A percentile compares a stretch with the other conserved stretches of the same genome.
Conservation (phyloP, 345 rosid genomes). For the Eucalyptus polyanthemos region DNA sequence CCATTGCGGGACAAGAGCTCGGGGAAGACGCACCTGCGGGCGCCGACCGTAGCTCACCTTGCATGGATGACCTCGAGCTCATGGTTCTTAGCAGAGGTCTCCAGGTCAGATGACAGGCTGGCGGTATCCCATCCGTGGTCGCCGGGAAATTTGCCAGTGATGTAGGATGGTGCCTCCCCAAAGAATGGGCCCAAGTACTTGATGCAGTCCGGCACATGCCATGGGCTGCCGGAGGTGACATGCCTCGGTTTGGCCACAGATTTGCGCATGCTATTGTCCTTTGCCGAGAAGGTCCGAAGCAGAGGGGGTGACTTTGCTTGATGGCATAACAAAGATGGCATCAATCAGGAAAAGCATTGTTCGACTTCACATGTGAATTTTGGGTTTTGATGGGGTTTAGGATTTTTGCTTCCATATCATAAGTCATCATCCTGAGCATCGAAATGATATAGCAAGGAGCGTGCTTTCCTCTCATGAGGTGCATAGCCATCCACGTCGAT, state of each 20-base stretch:
- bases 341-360: background rate
- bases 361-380: background rate
- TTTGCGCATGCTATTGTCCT: background rate
- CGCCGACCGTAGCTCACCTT: slow-evolving; percentile 3
- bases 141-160: background rate
- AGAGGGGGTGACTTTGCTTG: background rate
- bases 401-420: background rate
- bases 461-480: background rate
- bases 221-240: background rate
- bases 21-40: background rate
- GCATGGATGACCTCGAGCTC: background rate
- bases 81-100: background rate
- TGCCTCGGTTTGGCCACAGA: background rate
- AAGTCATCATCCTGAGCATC: background rate
- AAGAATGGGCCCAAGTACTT: background rate
- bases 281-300: background rate
- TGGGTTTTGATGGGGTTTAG: background rate
- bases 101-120: background rate
- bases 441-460: background rate
- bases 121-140: background rate
- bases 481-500: background rate
- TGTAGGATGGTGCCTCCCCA: background rate
- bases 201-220: background rate
- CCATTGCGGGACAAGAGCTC: background rate
- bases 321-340: background rate